Conservation (phyloP, 345 rosid genomes). For the Murraya paniculata region DNA sequence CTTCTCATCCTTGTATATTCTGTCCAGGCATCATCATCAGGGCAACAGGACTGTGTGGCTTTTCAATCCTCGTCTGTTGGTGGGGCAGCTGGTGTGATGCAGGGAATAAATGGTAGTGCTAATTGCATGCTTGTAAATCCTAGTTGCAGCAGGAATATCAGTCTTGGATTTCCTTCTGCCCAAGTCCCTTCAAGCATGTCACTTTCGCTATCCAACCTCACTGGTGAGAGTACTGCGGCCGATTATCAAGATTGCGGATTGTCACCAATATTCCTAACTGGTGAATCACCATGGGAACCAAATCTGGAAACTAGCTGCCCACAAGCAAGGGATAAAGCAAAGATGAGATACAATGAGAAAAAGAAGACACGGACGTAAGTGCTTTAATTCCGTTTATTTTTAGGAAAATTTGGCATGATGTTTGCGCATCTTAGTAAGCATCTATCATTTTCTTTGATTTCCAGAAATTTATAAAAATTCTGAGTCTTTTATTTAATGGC, state of each 20-base stretch:
- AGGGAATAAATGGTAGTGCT: conserved; percentile 17
- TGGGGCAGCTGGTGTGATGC: conserved; percentile 27
- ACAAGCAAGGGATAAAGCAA: conserved; percentile 71
- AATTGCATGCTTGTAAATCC: conserved; percentile 42
- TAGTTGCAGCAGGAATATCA: conserved; percentile 37
- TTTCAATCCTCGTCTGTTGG: conserved; percentile 37
- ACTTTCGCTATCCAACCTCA: conserved; percentile 51
- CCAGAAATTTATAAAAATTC: not conserved
- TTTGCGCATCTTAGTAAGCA: not conserved
- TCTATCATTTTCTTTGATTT: not conserved
- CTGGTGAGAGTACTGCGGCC: conserved; percentile 54
- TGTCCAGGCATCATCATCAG: conserved; percentile 51
- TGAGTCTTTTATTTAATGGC: not conserved
- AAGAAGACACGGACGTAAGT: conserved; percentile 66
- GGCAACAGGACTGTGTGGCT: conserved; percentile 37
- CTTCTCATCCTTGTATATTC: conserved; percentile 13
- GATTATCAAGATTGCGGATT: conserved; percentile 71
- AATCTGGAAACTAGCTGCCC: conserved; percentile 54
- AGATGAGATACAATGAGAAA: conserved; percentile 81
- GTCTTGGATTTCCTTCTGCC: conserved; percentile 47
- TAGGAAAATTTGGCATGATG: not conserved
- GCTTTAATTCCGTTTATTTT: not conserved
- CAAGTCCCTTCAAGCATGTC: conserved; percentile 62
- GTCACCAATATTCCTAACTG: conserved; percentile 48
- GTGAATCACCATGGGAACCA: conserved; percentile 80